phyloP scores from a whole-genome alignment of 2,329 filamentous ascomycete species.

The Cladosporium austrohemisphaericum region DNA sequence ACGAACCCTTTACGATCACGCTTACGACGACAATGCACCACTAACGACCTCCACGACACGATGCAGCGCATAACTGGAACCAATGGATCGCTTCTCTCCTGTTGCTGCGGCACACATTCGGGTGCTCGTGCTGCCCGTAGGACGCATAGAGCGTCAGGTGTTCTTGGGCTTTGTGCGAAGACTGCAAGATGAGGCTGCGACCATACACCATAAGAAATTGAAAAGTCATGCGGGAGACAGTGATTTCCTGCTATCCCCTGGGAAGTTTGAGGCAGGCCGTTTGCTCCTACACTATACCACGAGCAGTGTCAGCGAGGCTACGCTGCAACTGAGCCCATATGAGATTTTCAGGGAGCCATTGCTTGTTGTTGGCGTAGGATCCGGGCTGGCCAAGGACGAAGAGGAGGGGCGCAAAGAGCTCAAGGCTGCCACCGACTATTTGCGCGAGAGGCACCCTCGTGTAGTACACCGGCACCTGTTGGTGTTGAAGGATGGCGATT shows the following conservation, averaged over 20 bases:
- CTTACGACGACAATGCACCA: background rate
- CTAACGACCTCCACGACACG: background rate
- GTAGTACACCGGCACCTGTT: conserved; percentile 33
- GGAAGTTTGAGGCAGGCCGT: conserved; percentile 79
- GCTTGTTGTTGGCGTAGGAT: conserved; percentile 73
- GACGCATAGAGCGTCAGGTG: conserved; percentile 75
- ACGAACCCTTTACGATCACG: background rate
- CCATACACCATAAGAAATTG: conserved; percentile 42
- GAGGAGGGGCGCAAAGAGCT: conserved; percentile 43
- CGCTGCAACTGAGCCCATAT: conserved; percentile 78
- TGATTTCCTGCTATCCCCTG: conserved; percentile 60
- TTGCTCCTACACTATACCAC: conserved; percentile 86
- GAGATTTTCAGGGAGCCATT: conserved; percentile 85
- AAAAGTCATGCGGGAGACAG: conserved; percentile 12
- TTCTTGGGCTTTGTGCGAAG: conserved; percentile 76
- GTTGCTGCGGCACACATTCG: conserved; percentile 87
- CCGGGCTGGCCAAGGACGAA: conserved; percentile 56
- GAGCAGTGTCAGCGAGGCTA: conserved; percentile 72
- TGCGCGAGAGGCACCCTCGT: conserved; percentile 31
- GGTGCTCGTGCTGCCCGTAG: conserved; percentile 80
- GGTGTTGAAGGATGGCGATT: conserved; percentile 20
- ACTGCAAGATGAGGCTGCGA: conserved; percentile 73
- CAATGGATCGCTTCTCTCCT: conserved; percentile 75
- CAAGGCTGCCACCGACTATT: conserved; percentile 24
- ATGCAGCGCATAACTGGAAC: background rate